These are phyloP conservation scores for Hymenochaete sp. DNA, from an alignment of 1,284 basidiomycete genomes.

Conservation along the genomic window DNA sequence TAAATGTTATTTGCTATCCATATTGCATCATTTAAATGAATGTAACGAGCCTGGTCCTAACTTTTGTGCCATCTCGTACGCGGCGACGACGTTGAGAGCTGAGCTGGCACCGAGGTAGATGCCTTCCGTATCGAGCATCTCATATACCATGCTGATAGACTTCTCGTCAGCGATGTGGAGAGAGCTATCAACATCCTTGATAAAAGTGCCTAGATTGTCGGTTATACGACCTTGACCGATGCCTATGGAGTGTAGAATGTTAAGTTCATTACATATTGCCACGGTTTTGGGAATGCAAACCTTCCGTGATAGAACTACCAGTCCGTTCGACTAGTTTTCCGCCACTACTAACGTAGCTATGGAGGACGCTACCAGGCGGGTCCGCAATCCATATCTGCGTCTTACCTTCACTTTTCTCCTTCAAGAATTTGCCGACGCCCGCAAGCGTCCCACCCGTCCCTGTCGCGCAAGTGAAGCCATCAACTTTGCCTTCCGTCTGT, in stretches of 20 bases:
- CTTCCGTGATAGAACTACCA: slow-evolving; percentile 95
- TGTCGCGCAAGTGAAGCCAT: slow-evolving; percentile 90
- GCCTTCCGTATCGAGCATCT: slow-evolving; percentile 87
- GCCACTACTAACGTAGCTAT: slow-evolving; percentile 79
- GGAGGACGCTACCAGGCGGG: slow-evolving; percentile 90
- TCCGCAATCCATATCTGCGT: slow-evolving; percentile 93
- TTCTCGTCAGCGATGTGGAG: slow-evolving; percentile 85
- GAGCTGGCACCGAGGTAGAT: slow-evolving; percentile 95
- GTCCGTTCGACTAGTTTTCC: slow-evolving; percentile 72
- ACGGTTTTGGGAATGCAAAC: too few relatives aligned
- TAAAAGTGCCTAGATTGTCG: slow-evolving; percentile 84
- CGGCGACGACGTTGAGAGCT: slow-evolving; percentile 93
- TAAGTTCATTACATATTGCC: not conserved
- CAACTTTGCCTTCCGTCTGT: slow-evolving; percentile 74
- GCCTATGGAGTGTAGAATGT: slow-evolving; percentile 38
- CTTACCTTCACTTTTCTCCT: slow-evolving; percentile 75
- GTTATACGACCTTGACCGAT: slow-evolving; percentile 98
- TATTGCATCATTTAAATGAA: not conserved
- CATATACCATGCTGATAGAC: slow-evolving; percentile 90
- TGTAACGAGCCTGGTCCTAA: slow-evolving; percentile 64
- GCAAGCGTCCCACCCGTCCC: slow-evolving; percentile 96
- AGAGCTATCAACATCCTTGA: slow-evolving; percentile 74
- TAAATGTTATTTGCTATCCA: slow-evolving; percentile 7
- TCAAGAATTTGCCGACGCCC: slow-evolving; percentile 78
- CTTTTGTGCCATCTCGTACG: slow-evolving; percentile 78